phyloP scores from a whole-genome alignment of 2,329 filamentous ascomycete genomes.

The Trichoderma endophyticum region DNA sequence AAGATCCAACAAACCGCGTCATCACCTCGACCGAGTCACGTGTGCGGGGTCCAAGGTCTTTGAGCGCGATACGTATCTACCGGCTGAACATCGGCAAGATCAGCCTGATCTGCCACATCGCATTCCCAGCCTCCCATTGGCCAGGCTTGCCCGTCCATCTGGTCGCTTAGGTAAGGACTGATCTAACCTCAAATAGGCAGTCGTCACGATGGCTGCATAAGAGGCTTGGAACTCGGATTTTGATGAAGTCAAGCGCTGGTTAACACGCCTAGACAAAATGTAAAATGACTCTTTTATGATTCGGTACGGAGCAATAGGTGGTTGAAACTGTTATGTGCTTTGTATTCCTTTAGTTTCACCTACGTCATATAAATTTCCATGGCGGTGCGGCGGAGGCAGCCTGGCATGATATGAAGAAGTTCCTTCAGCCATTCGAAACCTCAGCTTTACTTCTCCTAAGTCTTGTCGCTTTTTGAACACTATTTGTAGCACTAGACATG shows the following conservation, averaged over 20 bases:
- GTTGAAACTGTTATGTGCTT: background rate
- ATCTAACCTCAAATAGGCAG: background rate
- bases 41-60: background rate
- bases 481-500: background rate
- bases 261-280: background rate
- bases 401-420: background rate
- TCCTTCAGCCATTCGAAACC: background rate
- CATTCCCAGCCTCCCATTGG: background rate
- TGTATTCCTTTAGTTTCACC: background rate
- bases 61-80: background rate
- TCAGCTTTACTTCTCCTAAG: background rate
- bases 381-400: background rate
- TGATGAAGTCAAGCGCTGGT: background rate
- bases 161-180: background rate
- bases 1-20: background rate
- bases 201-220: background rate
- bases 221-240: background rate
- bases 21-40: background rate
- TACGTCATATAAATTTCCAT: background rate
- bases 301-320: background rate
- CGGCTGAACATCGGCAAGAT: background rate
- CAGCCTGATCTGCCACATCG: background rate
- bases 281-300: background rate
- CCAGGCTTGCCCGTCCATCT: background rate
- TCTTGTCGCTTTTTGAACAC: background rate